Evolutionary conservation across 2,329 filamentous ascomycete species (phyloP), one percentile per base, ranked within the genome.

Genomic region (Beauveria medogensis): DNA sequence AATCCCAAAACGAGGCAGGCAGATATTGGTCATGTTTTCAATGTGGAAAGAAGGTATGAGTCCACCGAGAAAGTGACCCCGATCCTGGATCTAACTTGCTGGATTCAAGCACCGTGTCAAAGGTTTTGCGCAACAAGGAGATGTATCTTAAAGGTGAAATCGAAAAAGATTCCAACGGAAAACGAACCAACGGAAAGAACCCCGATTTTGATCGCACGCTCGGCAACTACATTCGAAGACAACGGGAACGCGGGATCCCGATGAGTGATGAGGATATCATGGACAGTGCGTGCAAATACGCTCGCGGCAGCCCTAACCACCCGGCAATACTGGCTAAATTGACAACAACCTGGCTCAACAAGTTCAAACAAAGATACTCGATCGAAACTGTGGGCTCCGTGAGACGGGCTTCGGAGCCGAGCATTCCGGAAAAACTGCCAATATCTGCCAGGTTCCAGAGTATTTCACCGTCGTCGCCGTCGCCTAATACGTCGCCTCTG

Each of bases 21-120:
- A 20, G 93, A 97, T 70, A 99, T 99, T 75, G 94, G 94, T 75
- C 89, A 88, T 62, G 86, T 92, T 72, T 99, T 99, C 76, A 93
- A 92, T 41, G 94, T 99, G 57, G 94, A 99, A 77, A 81, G 94
- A 88, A 97, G 94, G 94, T 97, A 86, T 73, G 77, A 62, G 5
- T 14, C 9, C 34, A 14, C 22, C 20, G 4, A 24, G 6, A 50
- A 12, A 50, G 1, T 10, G 2, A 16, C 14, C 5, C 41, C 8
- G 5, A 9, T 12, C 7, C 37, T 26, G 10, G 37, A 48, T 62
- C 69, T 71, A 62, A 71, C 68, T 62, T 57, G 52, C 55, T 59
- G 54, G 46, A 69, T 5, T 40, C 2, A 64, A 99, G 94, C 77
- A 99, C 94, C 54, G 94, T 99, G n/a, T 99, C 94, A 59, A 99